Percentiles rank a stretch among this genome's conserved stretches.
These are phyloP conservation scores for Fusarium chuoi DNA, from an alignment of 2,329 filamentous ascomycete genomes.

Conservation along the genomic window DNA sequence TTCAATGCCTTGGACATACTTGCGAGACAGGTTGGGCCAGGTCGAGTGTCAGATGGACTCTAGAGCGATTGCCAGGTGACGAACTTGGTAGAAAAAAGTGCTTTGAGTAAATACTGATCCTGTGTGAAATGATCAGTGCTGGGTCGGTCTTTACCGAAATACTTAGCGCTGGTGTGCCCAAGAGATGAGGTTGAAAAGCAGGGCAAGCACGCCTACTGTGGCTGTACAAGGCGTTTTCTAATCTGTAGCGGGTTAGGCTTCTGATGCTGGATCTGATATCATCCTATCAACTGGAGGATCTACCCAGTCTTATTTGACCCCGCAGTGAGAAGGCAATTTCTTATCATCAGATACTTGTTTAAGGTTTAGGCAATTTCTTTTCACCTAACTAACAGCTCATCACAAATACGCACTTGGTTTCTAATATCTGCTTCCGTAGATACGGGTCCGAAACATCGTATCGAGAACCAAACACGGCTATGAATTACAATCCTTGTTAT, in stretches of 20 bases:
- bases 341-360: neutral
- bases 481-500: no score
- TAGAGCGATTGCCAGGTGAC: fast-evolving
- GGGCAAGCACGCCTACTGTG: neutral
- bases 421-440: no score
- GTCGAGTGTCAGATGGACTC: neutral
- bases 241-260: neutral
- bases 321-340: neutral
- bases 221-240: neutral
- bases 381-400: no score
- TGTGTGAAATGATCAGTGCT: no score
- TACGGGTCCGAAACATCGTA: no score
- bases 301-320: neutral
- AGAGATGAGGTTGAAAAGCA: neutral
- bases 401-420: no score
- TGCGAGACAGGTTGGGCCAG: fast-evolving
- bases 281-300: neutral
- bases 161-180: neutral
- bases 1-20: neutral
- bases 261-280: fast-evolving
- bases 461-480: no score
- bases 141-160: no score
- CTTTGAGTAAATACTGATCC: neutral
- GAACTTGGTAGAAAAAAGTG: no score
- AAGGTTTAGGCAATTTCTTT: no score